Evolutionary conservation across 495 filamentous ascomycete genomes (phyloP).

Genomic region (Penicillium manginii): DNA sequence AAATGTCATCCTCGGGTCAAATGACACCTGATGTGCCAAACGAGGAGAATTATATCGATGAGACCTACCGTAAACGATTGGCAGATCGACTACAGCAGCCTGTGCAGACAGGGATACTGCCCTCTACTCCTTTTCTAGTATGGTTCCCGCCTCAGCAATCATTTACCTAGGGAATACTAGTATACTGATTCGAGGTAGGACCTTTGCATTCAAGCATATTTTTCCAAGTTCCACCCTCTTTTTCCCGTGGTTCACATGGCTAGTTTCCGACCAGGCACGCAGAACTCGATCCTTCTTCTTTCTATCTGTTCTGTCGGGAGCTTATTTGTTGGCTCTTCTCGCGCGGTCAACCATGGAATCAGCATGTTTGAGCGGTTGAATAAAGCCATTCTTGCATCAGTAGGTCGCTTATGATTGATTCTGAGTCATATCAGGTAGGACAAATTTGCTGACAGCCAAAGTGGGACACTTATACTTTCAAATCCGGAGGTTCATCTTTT

Average conservation of each 20-base stretch:
- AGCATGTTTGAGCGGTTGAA: constrained; percentile 40
- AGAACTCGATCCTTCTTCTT: constrained; percentile 18
- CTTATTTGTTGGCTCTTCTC: constrained; percentile 32
- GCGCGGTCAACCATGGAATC: constrained; percentile 27
- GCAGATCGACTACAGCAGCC: constrained; percentile 23
- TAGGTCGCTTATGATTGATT: neutral
- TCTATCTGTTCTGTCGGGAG: constrained; percentile 36
- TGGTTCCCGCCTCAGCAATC: constrained; percentile 13
- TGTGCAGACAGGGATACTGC: constrained; percentile 21
- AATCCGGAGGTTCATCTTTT: constrained; percentile 6
- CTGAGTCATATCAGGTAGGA: neutral
- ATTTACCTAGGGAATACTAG: neutral
- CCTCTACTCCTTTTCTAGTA: constrained; percentile 31
- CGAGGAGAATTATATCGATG: constrained; percentile 22
- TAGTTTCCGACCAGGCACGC: constrained; percentile 31
- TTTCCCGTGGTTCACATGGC: constrained; percentile 37
- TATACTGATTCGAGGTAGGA: constrained; percentile 15
- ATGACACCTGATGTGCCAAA: constrained; percentile 15
- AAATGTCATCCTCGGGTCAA: constrained; percentile 6
- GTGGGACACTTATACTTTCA: constrained; percentile 21
- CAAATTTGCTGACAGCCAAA: neutral
- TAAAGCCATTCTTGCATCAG: constrained; percentile 39
- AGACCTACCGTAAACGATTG: constrained; percentile 24
- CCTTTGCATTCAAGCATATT: constrained; percentile 35
- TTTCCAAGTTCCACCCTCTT: constrained; percentile 31